A percentile compares a stretch with the other conserved stretches of the same genome.
phyloP scores from a whole-genome alignment of 163 green algal species.

The Prototheca wickerhamii region DNA sequence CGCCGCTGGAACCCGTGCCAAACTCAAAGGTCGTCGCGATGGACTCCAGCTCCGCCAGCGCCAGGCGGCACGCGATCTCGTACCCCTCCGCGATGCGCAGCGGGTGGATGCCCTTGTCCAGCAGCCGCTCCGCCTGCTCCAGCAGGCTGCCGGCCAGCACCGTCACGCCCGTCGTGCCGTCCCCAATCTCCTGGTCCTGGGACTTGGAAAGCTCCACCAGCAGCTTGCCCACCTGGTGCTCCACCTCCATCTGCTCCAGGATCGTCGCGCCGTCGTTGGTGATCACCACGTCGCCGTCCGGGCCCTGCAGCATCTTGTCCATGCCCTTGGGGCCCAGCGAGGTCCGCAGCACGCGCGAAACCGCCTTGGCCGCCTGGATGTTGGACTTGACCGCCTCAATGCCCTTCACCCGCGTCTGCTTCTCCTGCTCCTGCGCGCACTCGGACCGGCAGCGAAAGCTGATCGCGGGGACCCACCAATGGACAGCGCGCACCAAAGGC shows the following conservation, averaged over 20 bases:
- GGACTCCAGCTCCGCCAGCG: slow-evolving; percentile 53
- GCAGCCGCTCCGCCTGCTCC: slow-evolving; percentile 85
- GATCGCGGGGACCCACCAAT: not conserved
- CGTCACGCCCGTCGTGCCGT: slow-evolving; percentile 96
- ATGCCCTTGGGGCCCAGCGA: slow-evolving; percentile 97
- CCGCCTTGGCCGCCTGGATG: slow-evolving; percentile 90
- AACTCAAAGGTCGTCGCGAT: slow-evolving; percentile 89
- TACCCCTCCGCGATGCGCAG: slow-evolving; percentile 95
- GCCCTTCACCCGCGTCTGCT: slow-evolving; percentile 76
- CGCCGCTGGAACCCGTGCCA: slow-evolving; percentile 27
- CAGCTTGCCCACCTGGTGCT: slow-evolving; percentile 98
- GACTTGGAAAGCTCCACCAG: slow-evolving; percentile 92
- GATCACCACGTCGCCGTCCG: slow-evolving; percentile 95
- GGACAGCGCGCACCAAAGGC: not conserved
- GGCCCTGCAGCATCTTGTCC: slow-evolving; percentile 98
- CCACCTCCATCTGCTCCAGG: slow-evolving; percentile 98
- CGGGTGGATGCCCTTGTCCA: slow-evolving; percentile 96
- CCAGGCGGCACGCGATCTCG: slow-evolving; percentile 84
- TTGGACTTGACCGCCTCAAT: slow-evolving; percentile 93
- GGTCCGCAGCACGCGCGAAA: slow-evolving; percentile 81
- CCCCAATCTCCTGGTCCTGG: slow-evolving; percentile 95
- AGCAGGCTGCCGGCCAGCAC: slow-evolving; percentile 82
- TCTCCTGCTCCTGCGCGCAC: slow-evolving; percentile 79
- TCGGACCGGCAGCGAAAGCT: not conserved
- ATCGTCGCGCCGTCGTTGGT: slow-evolving; percentile 99